Percentiles rank a stretch among this genome's conserved stretches.
Conservation (phyloP, 2,329 filamentous ascomycete genomes). For the Bipolaris zeicola region DNA sequence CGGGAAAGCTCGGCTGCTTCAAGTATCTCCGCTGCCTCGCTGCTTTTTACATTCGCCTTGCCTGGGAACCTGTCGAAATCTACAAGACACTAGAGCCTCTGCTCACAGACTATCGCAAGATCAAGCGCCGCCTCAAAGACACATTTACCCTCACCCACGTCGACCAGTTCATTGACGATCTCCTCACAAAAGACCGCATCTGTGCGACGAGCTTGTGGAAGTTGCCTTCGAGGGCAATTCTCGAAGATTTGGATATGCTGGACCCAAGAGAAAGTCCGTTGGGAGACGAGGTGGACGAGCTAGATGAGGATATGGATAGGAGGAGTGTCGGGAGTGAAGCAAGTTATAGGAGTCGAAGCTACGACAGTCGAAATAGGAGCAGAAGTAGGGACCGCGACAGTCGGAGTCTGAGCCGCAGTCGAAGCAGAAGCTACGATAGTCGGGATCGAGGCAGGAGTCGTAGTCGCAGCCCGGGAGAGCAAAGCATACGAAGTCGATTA, state of each 20-base stretch:
- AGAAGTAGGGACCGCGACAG: conserved; percentile 15
- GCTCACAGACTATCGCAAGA: conserved; percentile 79
- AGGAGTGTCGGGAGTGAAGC: conserved; percentile 17
- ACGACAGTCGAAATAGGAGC: conserved; percentile 20
- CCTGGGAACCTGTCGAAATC: conserved; percentile 79
- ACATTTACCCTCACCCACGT: conserved; percentile 79
- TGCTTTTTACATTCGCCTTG: conserved; percentile 90
- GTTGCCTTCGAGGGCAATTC: conserved; percentile 76
- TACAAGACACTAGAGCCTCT: conserved; percentile 81
- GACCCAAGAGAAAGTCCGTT: conserved; percentile 85
- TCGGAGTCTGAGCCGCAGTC: conserved; percentile 5
- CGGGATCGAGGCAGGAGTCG: too few species aligned
- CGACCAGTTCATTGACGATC: conserved; percentile 92
- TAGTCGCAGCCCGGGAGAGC: too few species aligned
- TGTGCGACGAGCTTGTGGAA: conserved; percentile 94
- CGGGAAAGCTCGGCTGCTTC: conserved; percentile 53
- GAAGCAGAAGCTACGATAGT: background rate
- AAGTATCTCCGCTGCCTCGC: conserved; percentile 88
- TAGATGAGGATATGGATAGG: conserved; percentile 28
- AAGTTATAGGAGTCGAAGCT: conserved; percentile 21
- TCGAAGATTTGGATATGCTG: conserved; percentile 88
- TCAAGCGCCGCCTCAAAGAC: conserved; percentile 75
- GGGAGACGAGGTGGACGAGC: conserved; percentile 73
- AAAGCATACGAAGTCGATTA: too few species aligned
- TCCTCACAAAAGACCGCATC: conserved; percentile 85